Percentiles rank a stretch among this genome's conserved stretches.
Conservation (phyloP, 805 yeast genomes). For the Ogataea chonburiensis region DNA sequence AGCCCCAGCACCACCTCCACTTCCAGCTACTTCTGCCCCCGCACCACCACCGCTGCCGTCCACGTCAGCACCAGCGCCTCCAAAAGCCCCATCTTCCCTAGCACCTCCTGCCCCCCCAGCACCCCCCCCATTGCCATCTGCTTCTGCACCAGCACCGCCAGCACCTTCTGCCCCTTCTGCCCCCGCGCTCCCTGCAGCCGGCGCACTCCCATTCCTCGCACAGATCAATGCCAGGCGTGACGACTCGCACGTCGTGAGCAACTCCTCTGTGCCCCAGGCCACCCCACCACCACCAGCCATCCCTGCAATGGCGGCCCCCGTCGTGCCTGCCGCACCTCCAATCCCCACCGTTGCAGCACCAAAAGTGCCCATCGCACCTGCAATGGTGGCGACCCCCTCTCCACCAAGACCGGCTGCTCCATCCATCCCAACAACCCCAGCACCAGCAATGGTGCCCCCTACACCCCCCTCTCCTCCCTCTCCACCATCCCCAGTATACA, state of each 20-base stretch:
- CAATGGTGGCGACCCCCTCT: background rate
- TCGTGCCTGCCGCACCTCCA: slow-evolving; percentile 23
- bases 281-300: slow-evolving; percentile 17
- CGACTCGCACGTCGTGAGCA: slow-evolving; percentile 49
- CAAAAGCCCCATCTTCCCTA: slow-evolving; percentile 1
- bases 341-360: slow-evolving; percentile 3
- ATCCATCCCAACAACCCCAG: slow-evolving; percentile 1
- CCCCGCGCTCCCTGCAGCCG: slow-evolving; percentile 32
- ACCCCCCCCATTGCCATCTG: slow-evolving; percentile 9
- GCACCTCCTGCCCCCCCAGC: slow-evolving; percentile 5
- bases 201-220: slow-evolving; percentile 55
- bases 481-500: slow-evolving; percentile 11
- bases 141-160: slow-evolving; percentile 21
- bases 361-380: background rate
- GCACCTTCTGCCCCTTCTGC: no score
- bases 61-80: slow-evolving; percentile 8
- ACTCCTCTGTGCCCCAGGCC: slow-evolving; percentile 9
- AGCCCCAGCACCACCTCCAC: slow-evolving; percentile 22
- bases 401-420: slow-evolving; percentile 9
- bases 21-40: slow-evolving; percentile 23
- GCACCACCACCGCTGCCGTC: slow-evolving; percentile 17
- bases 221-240: slow-evolving; percentile 56
- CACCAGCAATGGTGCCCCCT: slow-evolving; percentile 40
- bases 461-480: slow-evolving; percentile 15
- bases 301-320: slow-evolving; percentile 23